Conservation (phyloP, 202 grass and related monocot species). For the Digitaria exilis region DNA sequence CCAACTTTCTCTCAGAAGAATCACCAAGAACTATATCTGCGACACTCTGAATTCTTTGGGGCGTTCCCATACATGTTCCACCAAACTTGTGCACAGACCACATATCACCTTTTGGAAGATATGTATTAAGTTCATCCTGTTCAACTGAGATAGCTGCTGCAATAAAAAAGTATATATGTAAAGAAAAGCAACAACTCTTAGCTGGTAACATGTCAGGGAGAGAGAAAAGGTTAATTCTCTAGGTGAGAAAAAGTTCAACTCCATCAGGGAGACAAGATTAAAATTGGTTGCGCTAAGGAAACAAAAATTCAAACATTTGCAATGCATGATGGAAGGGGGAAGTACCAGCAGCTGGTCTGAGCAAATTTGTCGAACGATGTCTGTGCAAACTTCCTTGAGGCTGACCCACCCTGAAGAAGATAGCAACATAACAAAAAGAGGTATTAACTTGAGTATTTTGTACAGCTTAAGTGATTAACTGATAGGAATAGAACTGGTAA, state of each 20-base stretch:
- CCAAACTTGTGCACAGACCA: conserved; percentile 99
- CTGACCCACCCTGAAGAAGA: conserved; percentile 47
- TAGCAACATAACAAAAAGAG: conserved; percentile 15
- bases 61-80: conserved; percentile 94
- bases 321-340: conserved; percentile 19
- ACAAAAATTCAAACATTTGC: background rate
- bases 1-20: conserved; percentile 84
- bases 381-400: conserved; percentile 40
- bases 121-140: conserved; percentile 56
- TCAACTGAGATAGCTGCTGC: conserved; percentile 67
- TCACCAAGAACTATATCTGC: conserved; percentile 82
- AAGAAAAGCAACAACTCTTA: conserved; percentile 29
- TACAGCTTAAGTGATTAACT: conserved; percentile 7
- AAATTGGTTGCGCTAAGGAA: background rate
- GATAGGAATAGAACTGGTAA: conserved; percentile 21
- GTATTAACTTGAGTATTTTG: conserved; percentile 25
- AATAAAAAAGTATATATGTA: conserved; percentile 27
- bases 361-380: conserved; percentile 48
- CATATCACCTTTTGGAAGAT: conserved; percentile 88
- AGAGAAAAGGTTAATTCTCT: background rate
- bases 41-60: conserved; percentile 93
- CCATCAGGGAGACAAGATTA: background rate
- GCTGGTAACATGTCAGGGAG: background rate
- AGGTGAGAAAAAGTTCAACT: background rate
- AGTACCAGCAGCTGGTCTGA: conserved; percentile 59